These are phyloP conservation scores for Dendrobium chrysotoxum DNA, from an alignment of 106 monocot species.

Conservation along the genomic window DNA sequence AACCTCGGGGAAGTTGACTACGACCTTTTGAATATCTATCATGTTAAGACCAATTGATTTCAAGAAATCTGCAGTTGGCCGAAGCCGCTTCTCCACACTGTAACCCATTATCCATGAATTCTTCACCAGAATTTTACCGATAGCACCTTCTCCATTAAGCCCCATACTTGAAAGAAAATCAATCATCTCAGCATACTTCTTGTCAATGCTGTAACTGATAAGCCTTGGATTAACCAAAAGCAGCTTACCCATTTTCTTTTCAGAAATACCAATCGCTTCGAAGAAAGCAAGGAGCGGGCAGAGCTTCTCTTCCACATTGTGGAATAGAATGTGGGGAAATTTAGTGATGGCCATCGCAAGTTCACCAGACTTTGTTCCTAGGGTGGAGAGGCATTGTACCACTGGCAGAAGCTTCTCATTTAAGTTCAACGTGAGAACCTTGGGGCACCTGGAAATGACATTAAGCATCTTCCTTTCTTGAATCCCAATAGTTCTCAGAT, in stretches of 20 bases:
- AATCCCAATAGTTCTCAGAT: conserved; percentile 64
- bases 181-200: conserved; percentile 49
- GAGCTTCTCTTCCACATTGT: conserved; percentile 88
- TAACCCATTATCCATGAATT: conserved; percentile 87
- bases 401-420: conserved; percentile 59
- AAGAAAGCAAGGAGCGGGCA: conserved; percentile 91
- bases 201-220: conserved; percentile 82
- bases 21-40: conserved; percentile 40
- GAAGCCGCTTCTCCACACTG: conserved; percentile 67
- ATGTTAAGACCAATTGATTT: conserved; percentile 60
- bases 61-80: conserved; percentile 71
- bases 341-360: conserved; percentile 55
- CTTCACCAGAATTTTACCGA: conserved; percentile 66
- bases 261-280: conserved; percentile 60
- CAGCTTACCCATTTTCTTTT: conserved; percentile 54
- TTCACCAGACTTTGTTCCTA: conserved; percentile 56
- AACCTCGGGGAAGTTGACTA: conserved; percentile 58
- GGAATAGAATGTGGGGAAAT: conserved; percentile 71
- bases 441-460: conserved; percentile 75
- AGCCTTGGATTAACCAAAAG: conserved; percentile 77
- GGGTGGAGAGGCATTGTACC: conserved; percentile 66
- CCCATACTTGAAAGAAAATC: conserved; percentile 53
- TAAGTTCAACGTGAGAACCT: conserved; percentile 51
- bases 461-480: conserved; percentile 65
- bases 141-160: conserved; percentile 33